Conservation (phyloP, 228 moss, liverwort and hornwort genomes). For the Sphagnum fallax region DNA sequence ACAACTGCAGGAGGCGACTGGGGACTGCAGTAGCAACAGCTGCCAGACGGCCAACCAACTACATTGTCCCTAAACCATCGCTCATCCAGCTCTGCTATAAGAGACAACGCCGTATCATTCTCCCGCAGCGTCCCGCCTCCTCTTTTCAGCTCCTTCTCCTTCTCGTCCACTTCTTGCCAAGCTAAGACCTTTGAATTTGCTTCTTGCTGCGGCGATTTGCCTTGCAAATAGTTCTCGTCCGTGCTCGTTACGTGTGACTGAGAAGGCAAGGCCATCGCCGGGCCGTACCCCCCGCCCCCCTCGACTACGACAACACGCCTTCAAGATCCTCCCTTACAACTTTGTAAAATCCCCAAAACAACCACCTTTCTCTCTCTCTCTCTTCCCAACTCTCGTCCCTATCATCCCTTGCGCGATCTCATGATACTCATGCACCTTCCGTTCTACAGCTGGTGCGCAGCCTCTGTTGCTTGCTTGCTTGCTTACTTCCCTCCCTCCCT, state of each 20-base stretch:
- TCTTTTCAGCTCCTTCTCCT: neutral
- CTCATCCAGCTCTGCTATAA: conserved; percentile 32
- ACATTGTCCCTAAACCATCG: conserved; percentile 41
- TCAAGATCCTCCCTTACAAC: no score
- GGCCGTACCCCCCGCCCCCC: neutral
- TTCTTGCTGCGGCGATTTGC: neutral
- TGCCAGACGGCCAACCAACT: conserved; percentile 20
- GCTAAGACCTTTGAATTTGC: no score
- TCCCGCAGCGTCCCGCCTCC: conserved; percentile 2
- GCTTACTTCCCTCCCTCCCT: no score
- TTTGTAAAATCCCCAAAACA: no score
- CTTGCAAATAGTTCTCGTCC: neutral
- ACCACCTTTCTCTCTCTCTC: no score
- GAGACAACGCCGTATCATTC: conserved; percentile 19
- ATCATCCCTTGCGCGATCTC: no score
- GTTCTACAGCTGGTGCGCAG: no score
- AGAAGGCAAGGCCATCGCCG: neutral
- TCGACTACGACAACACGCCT: no score
- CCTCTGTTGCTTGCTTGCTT: no score
- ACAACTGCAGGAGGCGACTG: conserved; percentile 27
- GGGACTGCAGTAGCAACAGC: neutral
- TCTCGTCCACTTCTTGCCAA: neutral
- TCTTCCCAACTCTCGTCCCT: no score
- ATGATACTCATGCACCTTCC: no score
- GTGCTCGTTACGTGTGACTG: neutral